A percentile compares a stretch with the other conserved stretches of the same genome.
These are phyloP conservation scores for Tolypocladium inflatum DNA, from an alignment of 2,329 filamentous ascomycete genomes.

Conservation along the genomic window DNA sequence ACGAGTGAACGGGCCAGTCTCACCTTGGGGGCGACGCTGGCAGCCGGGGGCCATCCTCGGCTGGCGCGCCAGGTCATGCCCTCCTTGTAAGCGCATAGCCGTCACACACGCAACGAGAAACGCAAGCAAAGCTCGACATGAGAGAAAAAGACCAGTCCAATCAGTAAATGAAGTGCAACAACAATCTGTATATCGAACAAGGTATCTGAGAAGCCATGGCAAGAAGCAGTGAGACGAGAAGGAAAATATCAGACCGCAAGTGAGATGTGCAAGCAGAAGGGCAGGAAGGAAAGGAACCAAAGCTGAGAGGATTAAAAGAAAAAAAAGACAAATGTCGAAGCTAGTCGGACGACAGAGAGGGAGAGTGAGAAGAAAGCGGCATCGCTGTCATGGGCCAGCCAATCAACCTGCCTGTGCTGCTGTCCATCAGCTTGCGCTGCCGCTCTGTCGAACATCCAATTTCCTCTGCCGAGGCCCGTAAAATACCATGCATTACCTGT, in stretches of 20 bases:
- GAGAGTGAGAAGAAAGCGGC: slow-evolving; percentile 20
- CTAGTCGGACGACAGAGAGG: slow-evolving; percentile 29
- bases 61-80: background rate
- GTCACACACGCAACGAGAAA: slow-evolving; percentile 1
- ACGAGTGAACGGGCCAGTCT: slow-evolving; percentile 21
- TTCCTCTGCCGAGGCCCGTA: slow-evolving; percentile 12
- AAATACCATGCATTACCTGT: slow-evolving; percentile 13
- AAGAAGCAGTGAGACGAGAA: slow-evolving; percentile 12
- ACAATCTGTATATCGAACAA: slow-evolving; percentile 46
- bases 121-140: background rate
- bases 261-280: slow-evolving; percentile 13
- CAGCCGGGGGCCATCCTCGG: background rate
- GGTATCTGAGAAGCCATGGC: slow-evolving; percentile 39
- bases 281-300: slow-evolving; percentile 4
- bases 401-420: slow-evolving; percentile 28
- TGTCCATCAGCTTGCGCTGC: slow-evolving; percentile 34
- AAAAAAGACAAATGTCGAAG: slow-evolving; percentile 26
- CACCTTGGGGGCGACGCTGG: slow-evolving; percentile 9
- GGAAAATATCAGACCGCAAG: slow-evolving; percentile 13
- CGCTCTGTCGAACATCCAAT: slow-evolving; percentile 19
- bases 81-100: background rate
- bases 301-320: slow-evolving; percentile 20
- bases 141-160: background rate
- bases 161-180: background rate
- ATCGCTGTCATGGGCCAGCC: slow-evolving; percentile 42